Base-by-base conservation (phyloP, 805 yeast species). In the Zygosaccharomyces gambellarensis region DNA sequence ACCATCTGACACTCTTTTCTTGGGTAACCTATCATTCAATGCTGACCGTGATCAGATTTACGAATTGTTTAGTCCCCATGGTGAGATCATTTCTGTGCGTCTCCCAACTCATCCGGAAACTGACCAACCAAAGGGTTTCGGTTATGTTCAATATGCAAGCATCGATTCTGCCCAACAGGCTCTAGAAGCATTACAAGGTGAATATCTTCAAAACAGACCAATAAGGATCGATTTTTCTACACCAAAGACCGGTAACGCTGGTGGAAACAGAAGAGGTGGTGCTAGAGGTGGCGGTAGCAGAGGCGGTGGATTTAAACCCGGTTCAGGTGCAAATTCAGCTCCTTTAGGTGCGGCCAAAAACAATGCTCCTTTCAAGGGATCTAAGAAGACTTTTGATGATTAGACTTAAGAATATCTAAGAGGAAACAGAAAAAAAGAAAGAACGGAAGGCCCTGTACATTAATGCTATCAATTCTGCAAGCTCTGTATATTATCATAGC, bases 21-120 rank as follows among this genome's bases (percentile, higher is more conserved):
- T 94, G 59, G 99, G 99, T 71, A 94, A 94, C 81, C 79, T 94
- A 67, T 87, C 97, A 22, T 94, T 94, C 83, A 80, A 85, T 63
- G 87, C 88, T 60, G 81, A 83, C 72, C 85, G 89, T 74, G 96
- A 90, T 70, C 73, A 73, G 54, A 76, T 94, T 60, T 84, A 77
- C 70, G 82, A 79, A 61, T 69, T 81, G 38, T 94, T 94, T 65
- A 81, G 85, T 60, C 80, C 79, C 65, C 78, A 79, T 71, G 98
- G 97, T 69, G 78, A 79, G 54, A 88, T 94, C 54, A 73, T 89
- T 48, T 87, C 95, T 55, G 90, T 90, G 61, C 85, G 99, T 78
- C 77, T 94, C 60, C 99, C 99, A 71, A 92, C 98, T 39, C 95
- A 94, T 76, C 97, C 97, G 66, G 98, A 92, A 72, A 90, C 98